Evolutionary conservation across 257 asterid species (phyloP).

Genomic region (Solanum virginianum): DNA sequence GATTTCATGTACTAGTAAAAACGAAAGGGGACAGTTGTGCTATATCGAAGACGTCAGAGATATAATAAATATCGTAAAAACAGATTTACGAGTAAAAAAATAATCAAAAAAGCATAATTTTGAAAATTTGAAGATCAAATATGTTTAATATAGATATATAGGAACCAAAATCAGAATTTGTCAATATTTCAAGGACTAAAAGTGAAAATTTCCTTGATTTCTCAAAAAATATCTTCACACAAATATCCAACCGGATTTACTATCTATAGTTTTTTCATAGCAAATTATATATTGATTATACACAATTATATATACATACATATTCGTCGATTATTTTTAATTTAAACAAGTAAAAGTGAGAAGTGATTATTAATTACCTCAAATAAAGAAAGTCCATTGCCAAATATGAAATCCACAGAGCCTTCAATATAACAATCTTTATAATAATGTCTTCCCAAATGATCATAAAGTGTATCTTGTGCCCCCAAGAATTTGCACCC

Average conservation of each 20-base stretch:
- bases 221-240: not conserved
- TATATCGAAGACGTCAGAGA: no score
- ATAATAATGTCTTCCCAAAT: constrained; percentile 77
- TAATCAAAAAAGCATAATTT: fast-evolving
- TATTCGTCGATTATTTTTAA: not conserved
- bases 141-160: not conserved
- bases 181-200: not conserved
- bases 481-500: constrained; percentile 89
- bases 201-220: not conserved
- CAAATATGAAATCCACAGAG: constrained; percentile 86
- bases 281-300: not conserved
- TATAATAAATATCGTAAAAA: not conserved
- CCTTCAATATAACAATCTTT: constrained; percentile 91
- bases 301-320: no score
- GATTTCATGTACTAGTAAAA: no score
- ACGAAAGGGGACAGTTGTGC: no score
- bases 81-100: not conserved
- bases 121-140: not conserved
- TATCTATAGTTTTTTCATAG: not conserved
- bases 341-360: not conserved
- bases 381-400: constrained; percentile 73
- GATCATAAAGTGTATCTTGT: constrained; percentile 85
- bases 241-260: not conserved
- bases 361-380: constrained; percentile 37
- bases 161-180: not conserved